These are phyloP conservation scores for Ettlia oleoabundans DNA, from an alignment of 139 green algal species.

Conservation along the genomic window DNA sequence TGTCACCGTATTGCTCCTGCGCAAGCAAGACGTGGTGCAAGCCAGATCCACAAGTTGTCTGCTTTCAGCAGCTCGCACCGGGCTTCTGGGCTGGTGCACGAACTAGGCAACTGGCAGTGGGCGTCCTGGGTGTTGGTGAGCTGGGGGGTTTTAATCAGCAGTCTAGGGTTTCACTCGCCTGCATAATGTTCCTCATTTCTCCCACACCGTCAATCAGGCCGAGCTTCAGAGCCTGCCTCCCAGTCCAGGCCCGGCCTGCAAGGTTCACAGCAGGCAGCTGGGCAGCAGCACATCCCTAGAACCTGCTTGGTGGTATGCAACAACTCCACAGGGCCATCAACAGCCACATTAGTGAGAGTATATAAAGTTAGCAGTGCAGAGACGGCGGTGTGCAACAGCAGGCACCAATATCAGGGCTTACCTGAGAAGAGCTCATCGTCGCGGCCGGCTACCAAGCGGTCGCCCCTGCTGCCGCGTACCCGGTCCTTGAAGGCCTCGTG, in stretches of 20 bases:
- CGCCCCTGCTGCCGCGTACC: conserved; percentile 25
- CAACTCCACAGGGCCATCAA: neutral
- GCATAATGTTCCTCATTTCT: conserved; percentile 37
- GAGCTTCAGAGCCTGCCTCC: conserved; percentile 46
- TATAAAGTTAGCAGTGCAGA: too few relatives aligned
- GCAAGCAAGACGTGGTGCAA: too few relatives aligned
- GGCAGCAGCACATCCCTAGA: too few relatives aligned
- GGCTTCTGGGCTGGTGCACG: too few relatives aligned
- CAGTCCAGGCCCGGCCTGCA: conserved; percentile 54
- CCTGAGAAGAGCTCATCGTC: conserved; percentile 51
- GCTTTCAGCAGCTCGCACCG: too few relatives aligned
- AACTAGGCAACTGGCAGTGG: too few relatives aligned
- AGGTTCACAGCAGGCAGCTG: neutral
- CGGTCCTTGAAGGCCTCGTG: conserved; percentile 45
- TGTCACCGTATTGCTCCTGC: conserved; percentile 43
- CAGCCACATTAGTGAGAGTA: neutral
- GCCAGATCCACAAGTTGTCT: too few relatives aligned
- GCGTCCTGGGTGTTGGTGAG: too few relatives aligned
- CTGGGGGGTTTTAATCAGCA: too few relatives aligned
- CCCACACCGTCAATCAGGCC: conserved; percentile 51
- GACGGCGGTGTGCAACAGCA: too few relatives aligned
- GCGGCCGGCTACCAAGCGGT: conserved; percentile 18
- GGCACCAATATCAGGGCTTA: neutral
- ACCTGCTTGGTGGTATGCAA: too few relatives aligned
- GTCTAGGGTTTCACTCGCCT: too few relatives aligned